Base-by-base conservation (phyloP, 75 land plant genomes). In the Isoetes taiwanensis region DNA sequence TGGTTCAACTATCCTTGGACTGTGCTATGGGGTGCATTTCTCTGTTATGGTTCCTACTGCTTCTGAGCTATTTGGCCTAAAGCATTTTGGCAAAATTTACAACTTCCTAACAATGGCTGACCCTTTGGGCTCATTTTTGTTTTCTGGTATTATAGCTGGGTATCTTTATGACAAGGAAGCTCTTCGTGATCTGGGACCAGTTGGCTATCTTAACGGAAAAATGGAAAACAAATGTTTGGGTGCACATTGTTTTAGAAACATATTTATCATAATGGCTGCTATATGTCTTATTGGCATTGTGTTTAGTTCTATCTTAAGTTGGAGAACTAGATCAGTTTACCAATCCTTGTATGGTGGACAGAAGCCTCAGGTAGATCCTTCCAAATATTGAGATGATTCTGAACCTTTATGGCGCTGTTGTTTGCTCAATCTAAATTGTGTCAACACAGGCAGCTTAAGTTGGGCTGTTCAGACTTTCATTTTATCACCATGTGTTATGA, bases 51-150 rank as follows among this genome's bases (percentile, higher is more conserved):
- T 64, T 14, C 68, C 73, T 21, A 70, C 73, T 0, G 68, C 73
- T 0, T 70, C 73, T 5, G 73, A 70, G 68, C 73, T 70, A 0
- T 70, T 70, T 23, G 73, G 73, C 19, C 34, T 70, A 23, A 64
- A 64, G 17, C 66, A 69, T 50, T 63, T 69, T 42, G 72, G 72
- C 31, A 33, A 46, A 40, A 55, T 69, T 28, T 70, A 70, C 73
- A 70, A 70, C 41, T 57, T 43, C 56, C 46, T 70, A 2, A 64
- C 62, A 56, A 64, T 70, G 35, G 69, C 61, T 32, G 56, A 32
- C 30, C 73, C 73, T 0, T 32, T 70, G 1, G 68, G 68, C 1
- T 70, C 73, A 2, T 38, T 70, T 20, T 12, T 57, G 16, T 70
- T 70, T 32, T 70, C 73, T 1, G 73, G 71, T 3, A 20, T 70